These are phyloP conservation scores for Kondoa subrosea DNA, from an alignment of 768 basidiomycete species.

Conservation along the genomic window DNA sequence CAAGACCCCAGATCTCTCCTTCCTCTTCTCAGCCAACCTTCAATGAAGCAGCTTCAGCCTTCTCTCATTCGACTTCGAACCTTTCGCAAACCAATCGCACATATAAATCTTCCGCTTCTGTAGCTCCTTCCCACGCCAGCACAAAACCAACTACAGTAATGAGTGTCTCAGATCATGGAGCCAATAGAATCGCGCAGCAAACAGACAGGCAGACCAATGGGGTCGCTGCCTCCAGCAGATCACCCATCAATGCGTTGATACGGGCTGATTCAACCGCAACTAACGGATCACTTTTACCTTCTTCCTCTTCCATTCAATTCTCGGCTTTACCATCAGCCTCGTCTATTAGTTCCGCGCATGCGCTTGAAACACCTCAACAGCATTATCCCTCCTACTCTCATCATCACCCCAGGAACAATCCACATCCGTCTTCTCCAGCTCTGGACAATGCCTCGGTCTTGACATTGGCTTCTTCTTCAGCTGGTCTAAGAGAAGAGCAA, in stretches of 20 bases:
- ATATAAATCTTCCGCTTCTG: neutral
- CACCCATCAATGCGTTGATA: neutral
- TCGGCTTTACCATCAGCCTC: slow-evolving; percentile 10
- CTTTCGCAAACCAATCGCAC: slow-evolving; percentile 5
- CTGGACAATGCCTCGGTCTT: slow-evolving; percentile 79
- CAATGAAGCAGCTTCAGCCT: neutral
- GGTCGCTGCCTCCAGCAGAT: neutral
- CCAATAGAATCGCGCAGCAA: slow-evolving; percentile 33
- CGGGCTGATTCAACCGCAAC: slow-evolving; percentile 12
- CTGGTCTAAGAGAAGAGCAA: slow-evolving; percentile 36
- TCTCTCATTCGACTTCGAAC: neutral
- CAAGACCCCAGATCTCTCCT: neutral
- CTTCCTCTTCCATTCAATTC: slow-evolving; percentile 7
- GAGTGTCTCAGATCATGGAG: slow-evolving; percentile 49
- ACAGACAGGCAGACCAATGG: neutral
- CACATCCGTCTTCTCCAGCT: slow-evolving; percentile 76
- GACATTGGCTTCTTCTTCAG: slow-evolving; percentile 85
- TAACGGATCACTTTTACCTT: slow-evolving; percentile 6
- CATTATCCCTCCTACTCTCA: slow-evolving; percentile 55
- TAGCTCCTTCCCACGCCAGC: slow-evolving; percentile 33
- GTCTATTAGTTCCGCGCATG: slow-evolving; percentile 1
- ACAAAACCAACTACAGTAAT: slow-evolving; percentile 90
- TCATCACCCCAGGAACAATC: slow-evolving; percentile 92
- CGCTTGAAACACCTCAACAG: neutral
- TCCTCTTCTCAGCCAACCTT: neutral